Percentiles rank a stretch among this genome's conserved stretches.
Conservation (phyloP, 2,329 filamentous ascomycete genomes). For the Venturia asperata region DNA sequence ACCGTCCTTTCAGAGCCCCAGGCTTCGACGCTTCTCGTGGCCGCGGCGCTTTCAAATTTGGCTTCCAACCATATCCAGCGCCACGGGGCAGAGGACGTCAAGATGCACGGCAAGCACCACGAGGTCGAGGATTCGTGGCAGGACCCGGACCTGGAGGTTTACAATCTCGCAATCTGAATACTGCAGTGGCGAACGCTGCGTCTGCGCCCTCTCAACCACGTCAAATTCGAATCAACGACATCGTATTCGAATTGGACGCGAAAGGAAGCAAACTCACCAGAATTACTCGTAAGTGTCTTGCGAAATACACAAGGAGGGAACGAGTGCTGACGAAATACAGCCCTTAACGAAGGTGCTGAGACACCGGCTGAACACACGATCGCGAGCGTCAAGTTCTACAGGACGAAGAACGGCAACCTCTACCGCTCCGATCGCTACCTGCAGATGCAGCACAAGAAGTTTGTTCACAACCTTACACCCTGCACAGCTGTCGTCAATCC, state of each 20-base stretch:
- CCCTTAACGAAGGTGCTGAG: background rate
- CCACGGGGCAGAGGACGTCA: constrained; percentile 5
- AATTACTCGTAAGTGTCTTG: constrained; percentile 13
- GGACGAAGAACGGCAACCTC: constrained; percentile 83
- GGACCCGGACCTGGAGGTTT: background rate
- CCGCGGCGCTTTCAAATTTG: background rate
- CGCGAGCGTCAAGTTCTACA: constrained; percentile 72
- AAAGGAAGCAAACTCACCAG: constrained; percentile 13
- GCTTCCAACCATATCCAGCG: constrained; percentile 4
- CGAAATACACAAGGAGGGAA: background rate
- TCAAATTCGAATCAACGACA: constrained; percentile 5
- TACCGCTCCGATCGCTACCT: constrained; percentile 68
- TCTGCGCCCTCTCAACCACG: constrained; percentile 11
- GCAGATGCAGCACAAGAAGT: constrained; percentile 12
- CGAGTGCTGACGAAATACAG: background rate
- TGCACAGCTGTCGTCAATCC: background rate
- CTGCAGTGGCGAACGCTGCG: background rate
- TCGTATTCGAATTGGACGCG: constrained; percentile 4
- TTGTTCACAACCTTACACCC: background rate
- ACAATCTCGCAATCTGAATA: background rate
- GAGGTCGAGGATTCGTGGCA: background rate
- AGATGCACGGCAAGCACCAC: background rate
- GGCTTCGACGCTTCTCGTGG: background rate
- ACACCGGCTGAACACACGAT: constrained; percentile 69
- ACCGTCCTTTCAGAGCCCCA: background rate